phyloP scores from a whole-genome alignment of 1,139 yeast genomes.

The Pichia sp. region DNA sequence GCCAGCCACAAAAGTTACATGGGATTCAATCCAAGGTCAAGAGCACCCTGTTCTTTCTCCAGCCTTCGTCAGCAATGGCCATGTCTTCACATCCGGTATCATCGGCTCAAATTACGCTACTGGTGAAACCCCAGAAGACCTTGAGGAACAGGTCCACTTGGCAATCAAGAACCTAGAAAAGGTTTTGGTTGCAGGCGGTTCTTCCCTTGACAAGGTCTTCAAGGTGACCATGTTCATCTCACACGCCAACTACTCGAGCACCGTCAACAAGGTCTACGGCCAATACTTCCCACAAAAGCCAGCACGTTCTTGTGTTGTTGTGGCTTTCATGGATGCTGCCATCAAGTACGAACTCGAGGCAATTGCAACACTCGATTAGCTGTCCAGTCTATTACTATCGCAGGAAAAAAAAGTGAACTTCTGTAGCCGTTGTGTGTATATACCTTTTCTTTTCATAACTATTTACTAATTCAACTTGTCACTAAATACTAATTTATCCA shows the following conservation, averaged over 20 bases:
- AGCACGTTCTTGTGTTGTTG: conserved; percentile 51
- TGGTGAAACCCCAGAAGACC: conserved; percentile 34
- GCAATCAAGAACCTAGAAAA: conserved; percentile 43
- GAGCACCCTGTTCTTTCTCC: conserved; percentile 34
- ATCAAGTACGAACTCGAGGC: conserved; percentile 41
- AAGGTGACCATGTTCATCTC: conserved; percentile 50
- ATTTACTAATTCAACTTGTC: neutral
- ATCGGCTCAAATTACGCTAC: conserved; percentile 31
- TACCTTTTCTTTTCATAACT: neutral
- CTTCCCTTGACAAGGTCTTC: conserved; percentile 45
- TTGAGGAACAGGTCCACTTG: conserved; percentile 39
- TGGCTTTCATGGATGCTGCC: conserved; percentile 38
- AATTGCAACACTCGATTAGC: conserved; percentile 22
- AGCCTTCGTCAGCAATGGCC: conserved; percentile 45
- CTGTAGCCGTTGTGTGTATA: neutral
- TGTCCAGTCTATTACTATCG: neutral
- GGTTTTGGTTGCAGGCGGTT: conserved; percentile 41
- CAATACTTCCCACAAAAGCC: conserved; percentile 46
- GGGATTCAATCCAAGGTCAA: conserved; percentile 12
- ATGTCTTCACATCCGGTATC: conserved; percentile 45
- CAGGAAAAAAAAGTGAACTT: neutral
- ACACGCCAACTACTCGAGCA: conserved; percentile 41
- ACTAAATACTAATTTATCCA: neutral
- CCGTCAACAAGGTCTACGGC: conserved; percentile 45
- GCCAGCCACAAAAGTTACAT: conserved; percentile 8